These are phyloP conservation scores for Aegilops sharonensis DNA, from an alignment of 176 grass and related monocot genomes.

Conservation along the genomic window DNA sequence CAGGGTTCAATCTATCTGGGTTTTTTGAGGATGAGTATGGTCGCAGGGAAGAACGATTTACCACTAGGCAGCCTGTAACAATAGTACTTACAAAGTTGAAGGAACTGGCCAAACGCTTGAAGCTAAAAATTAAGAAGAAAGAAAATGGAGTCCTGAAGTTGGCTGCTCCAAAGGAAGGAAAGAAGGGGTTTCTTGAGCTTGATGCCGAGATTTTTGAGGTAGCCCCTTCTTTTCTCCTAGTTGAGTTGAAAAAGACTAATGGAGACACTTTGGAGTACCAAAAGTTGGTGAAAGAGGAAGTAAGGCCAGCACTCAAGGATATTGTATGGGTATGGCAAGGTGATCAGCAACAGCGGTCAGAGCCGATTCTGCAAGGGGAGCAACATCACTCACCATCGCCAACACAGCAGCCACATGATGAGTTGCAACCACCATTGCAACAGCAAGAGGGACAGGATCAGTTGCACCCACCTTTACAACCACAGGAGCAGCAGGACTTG, in stretches of 20 bases:
- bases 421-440: constrained; percentile 18
- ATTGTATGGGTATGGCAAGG: constrained; percentile 94
- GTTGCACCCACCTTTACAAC: neutral
- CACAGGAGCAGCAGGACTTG: constrained; percentile 4
- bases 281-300: constrained; percentile 68
- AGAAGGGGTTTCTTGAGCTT: constrained; percentile 75
- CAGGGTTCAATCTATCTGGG: constrained; percentile 71
- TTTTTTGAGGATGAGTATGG: constrained; percentile 69
- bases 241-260: constrained; percentile 79
- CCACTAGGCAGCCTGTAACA: constrained; percentile 52
- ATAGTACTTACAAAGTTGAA: constrained; percentile 67
- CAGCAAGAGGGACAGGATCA: constrained; percentile 21
- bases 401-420: neutral
- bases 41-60: constrained; percentile 64
- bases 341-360: constrained; percentile 37
- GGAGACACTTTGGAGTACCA: constrained; percentile 89
- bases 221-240: constrained; percentile 69
- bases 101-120: constrained; percentile 58
- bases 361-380: constrained; percentile 27
- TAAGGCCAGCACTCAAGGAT: constrained; percentile 80
- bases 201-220: constrained; percentile 79
- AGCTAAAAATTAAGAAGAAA: constrained; percentile 78
- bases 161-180: constrained; percentile 63
- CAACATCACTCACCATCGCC: neutral
- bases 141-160: constrained; percentile 68